Conservation (phyloP, 305 asterid species). For the Fraxinus latifolia region DNA sequence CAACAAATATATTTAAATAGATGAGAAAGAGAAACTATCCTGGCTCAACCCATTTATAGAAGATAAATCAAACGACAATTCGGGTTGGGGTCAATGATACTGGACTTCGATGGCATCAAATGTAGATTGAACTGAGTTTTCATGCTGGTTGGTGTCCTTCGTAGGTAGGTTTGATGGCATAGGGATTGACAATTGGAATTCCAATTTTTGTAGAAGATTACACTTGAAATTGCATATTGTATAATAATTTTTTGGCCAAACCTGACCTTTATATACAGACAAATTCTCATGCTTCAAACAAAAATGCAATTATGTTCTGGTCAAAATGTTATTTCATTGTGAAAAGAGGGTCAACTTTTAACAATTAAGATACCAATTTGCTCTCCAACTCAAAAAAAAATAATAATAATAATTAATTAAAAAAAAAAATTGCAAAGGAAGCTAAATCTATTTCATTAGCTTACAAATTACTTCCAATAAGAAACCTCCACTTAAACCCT, state of each 20-base stretch:
- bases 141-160: not conserved
- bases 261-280: not conserved
- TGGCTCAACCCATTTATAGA: not conserved
- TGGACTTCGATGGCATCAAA: not conserved
- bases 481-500: not conserved
- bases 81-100: not conserved
- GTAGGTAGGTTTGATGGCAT: not conserved
- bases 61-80: not conserved
- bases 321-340: not conserved
- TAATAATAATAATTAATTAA: too few species aligned
- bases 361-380: not conserved
- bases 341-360: not conserved
- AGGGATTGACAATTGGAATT: not conserved
- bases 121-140: not conserved
- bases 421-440: not conserved
- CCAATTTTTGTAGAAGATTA: not conserved
- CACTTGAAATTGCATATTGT: not conserved
- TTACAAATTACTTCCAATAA: not conserved
- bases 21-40: not conserved
- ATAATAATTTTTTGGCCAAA: not conserved
- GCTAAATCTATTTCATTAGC: not conserved
- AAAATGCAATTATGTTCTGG: not conserved
- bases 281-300: not conserved
- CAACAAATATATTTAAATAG: too few species aligned
- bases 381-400: not conserved